Base-by-base conservation (phyloP, 306 rosid species). In the Prunus campanulata region DNA sequence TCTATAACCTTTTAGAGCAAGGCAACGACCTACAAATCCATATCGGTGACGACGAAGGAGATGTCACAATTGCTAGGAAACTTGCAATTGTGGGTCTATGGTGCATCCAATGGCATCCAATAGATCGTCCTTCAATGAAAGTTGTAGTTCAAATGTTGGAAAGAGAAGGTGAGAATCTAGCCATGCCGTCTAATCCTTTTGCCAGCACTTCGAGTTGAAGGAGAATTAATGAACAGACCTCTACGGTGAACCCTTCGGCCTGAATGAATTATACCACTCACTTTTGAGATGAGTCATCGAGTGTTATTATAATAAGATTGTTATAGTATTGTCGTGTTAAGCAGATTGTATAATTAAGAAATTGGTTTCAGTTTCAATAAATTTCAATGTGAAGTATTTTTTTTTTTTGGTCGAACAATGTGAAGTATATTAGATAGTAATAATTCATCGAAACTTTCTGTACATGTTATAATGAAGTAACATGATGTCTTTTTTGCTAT, bases 71-170 rank as follows among this genome's bases (percentile, higher is more conserved):
- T 67, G 71, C 50, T n/a, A 42, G 14, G 29, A 67, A 42, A 42
- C 71, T 67, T 0, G 50, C 25, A 44, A 67, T 35, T 44, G 71
- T 67, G 24, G 71, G 71, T 6, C 54, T 67, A 1, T 35, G 71
- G 71, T 67, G 71, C 27, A 67, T 67, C 50, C 71, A 42, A 3
- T 35, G 71, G 71, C 51, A 67, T 15, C 71, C 22, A 11, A 42
- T 10, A 1, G 54, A 67, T 32, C 71, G 54, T 42, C 71, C 71
- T 13, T 16, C 71, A 24, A 56, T 56, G 61, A 19, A 56, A n/a
- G 24, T 8, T n/a, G 61, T 56, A 56, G 61, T 18, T 56, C 61
- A 56, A 56, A 56, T 56, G 61, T 8, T 56, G 25, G 61, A 56
- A 20, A 8, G 61, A 9, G 61, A 56, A n/a, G 61, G 61, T 8